Percentiles rank a stretch among this genome's conserved stretches.
phyloP scores from a whole-genome alignment of 1,284 basidiomycete species.

The Lentinus polychrous region DNA sequence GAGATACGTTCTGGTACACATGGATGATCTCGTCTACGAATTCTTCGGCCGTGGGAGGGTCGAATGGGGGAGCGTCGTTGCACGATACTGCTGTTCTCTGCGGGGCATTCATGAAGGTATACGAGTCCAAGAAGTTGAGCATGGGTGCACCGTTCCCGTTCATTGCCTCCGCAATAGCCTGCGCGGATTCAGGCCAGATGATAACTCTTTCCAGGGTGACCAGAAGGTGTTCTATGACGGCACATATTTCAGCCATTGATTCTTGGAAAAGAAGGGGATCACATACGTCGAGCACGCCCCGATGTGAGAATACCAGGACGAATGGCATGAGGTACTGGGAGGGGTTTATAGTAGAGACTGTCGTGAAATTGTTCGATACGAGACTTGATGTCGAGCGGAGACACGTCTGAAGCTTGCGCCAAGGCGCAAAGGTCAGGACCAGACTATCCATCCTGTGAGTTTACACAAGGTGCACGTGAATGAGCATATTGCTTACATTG shows the following conservation, averaged over 20 bases:
- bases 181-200: conserved; percentile 16
- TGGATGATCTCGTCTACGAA: conserved; percentile 19
- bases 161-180: conserved; percentile 18
- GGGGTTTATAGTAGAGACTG: neutral
- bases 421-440: neutral
- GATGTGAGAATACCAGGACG: conserved; percentile 29
- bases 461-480: neutral
- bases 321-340: conserved; percentile 23
- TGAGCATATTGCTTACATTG: conserved; percentile 20
- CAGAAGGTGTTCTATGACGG: conserved; percentile 17
- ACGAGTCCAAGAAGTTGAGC: conserved; percentile 8
- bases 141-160: conserved; percentile 19
- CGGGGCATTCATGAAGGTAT: conserved; percentile 10
- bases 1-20: conserved; percentile 16
- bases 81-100: conserved; percentile 22
- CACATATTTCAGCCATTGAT: neutral
- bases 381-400: neutral
- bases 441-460: neutral
- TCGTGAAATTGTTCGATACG: conserved; percentile 4
- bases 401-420: neutral
- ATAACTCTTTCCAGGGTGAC: conserved; percentile 12
- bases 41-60: conserved; percentile 14
- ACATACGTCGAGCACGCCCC: conserved; percentile 26
- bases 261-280: neutral
- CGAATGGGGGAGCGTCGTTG: conserved; percentile 19